Conservation (phyloP, 2,329 filamentous ascomycete genomes). For the Curvularia verruculosa region DNA sequence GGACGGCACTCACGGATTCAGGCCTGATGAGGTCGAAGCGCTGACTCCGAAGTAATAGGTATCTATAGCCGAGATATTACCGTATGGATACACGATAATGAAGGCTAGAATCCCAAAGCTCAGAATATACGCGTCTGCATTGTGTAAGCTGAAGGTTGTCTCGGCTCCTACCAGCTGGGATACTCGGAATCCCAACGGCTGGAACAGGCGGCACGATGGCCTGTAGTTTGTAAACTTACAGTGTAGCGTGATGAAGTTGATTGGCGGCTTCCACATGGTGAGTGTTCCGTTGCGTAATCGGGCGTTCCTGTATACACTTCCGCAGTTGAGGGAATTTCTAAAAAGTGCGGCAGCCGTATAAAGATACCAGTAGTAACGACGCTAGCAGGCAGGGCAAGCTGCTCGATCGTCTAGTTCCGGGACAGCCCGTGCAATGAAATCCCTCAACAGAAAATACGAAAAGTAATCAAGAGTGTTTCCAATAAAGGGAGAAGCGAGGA, state of each 20-base stretch:
- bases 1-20: conserved; percentile 69
- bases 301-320: not conserved
- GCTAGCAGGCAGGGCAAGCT: not conserved
- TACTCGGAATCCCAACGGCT: not conserved
- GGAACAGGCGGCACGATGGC: not conserved
- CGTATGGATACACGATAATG: conserved; percentile 72
- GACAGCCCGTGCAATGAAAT: not conserved
- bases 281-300: not conserved
- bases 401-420: not conserved
- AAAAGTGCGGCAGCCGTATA: not conserved
- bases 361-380: not conserved
- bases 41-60: conserved; percentile 85
- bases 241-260: conserved; percentile 81
- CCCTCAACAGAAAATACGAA: not conserved
- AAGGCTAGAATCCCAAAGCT: conserved; percentile 75
- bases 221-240: conserved; percentile 56
- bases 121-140: conserved; percentile 78
- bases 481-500: not conserved
- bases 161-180: not conserved
- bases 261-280: conserved; percentile 16
- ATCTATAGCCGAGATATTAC: conserved; percentile 78
- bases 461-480: not conserved
- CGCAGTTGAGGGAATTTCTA: conserved; percentile 4
- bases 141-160: conserved; percentile 5
- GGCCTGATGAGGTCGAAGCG: conserved; percentile 85